Conservation (phyloP, 148 eudicot genomes). For the Pharnaceum exiguum region DNA sequence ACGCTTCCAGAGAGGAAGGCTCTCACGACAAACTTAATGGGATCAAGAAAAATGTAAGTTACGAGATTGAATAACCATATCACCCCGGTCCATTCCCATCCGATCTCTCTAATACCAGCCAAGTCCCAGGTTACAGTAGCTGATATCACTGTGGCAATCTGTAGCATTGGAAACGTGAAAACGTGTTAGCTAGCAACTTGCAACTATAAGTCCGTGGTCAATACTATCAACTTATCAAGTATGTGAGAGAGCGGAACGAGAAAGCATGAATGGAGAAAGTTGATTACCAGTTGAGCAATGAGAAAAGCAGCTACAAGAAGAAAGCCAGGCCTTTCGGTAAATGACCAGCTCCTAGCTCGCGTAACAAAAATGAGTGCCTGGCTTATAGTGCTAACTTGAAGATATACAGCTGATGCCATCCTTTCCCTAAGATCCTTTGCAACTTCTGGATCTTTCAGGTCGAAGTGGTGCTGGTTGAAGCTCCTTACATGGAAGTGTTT, state of each 20-base stretch:
- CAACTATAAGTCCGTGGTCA: background rate
- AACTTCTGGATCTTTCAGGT: conserved; percentile 32
- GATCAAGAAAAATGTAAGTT: conserved; percentile 66
- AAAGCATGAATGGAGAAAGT: too few relatives aligned
- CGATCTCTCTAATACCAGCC: conserved; percentile 50
- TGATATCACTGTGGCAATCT: conserved; percentile 57
- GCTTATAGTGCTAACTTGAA: conserved; percentile 82
- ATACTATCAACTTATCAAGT: background rate
- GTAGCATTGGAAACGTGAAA: too few relatives aligned
- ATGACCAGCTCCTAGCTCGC: conserved; percentile 77
- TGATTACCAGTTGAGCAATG: conserved; percentile 62
- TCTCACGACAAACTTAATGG: conserved; percentile 52
- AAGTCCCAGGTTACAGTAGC: conserved; percentile 38
- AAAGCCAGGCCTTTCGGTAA: conserved; percentile 69
- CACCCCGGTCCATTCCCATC: conserved; percentile 79
- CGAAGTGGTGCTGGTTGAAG: conserved; percentile 32
- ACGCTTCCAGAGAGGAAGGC: conserved; percentile 61
- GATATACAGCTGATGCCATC: conserved; percentile 75
- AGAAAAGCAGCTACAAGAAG: conserved; percentile 69
- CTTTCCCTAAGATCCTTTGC: conserved; percentile 35
- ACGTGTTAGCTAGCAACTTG: too few relatives aligned
- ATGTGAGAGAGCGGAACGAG: background rate
- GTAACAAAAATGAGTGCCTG: conserved; percentile 82
- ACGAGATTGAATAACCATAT: conserved; percentile 66
- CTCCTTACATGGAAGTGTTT: conserved; percentile 36